A percentile compares a stretch with the other conserved stretches of the same genome.
These are phyloP conservation scores for Phaeophleospora eucalypticola DNA, from an alignment of 2,329 filamentous ascomycete genomes.

Conservation along the genomic window DNA sequence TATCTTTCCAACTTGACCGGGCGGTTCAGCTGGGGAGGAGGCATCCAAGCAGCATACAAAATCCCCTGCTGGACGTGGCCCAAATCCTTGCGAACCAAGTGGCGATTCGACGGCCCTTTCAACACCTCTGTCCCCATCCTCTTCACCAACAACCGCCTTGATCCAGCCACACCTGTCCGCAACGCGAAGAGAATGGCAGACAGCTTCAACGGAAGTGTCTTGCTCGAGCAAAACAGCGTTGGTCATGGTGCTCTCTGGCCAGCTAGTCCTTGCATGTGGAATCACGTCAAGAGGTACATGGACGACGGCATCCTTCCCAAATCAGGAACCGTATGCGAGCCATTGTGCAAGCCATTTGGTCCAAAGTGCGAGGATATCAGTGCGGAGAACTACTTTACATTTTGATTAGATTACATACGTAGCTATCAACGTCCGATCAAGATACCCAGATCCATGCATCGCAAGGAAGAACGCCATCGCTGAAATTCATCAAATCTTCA, in stretches of 20 bases:
- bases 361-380: constrained; percentile 11
- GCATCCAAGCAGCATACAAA: constrained; percentile 21
- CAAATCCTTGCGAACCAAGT: constrained; percentile 18
- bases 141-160: constrained; percentile 23
- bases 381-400: constrained; percentile 1
- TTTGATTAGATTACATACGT: constrained; percentile 2
- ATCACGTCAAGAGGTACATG: constrained; percentile 31
- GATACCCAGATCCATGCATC: too few relatives aligned
- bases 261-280: constrained; percentile 26
- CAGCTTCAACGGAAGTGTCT: constrained; percentile 29
- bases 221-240: constrained; percentile 31
- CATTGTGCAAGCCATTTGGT: constrained; percentile 14
- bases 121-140: constrained; percentile 15
- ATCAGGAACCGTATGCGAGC: constrained; percentile 25
- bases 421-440: background rate
- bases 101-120: constrained; percentile 19
- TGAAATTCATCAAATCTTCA: too few relatives aligned
- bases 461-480: too few relatives aligned
- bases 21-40: constrained; percentile 17
- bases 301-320: constrained; percentile 30
- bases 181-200: constrained; percentile 35
- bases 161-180: constrained; percentile 34
- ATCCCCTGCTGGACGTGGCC: constrained; percentile 23
- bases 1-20: constrained; percentile 15
- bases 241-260: constrained; percentile 30